A percentile compares a stretch with the other conserved stretches of the same genome.
Conservation (phyloP, 1,139 yeast genomes). For the Candida glucosophila region DNA sequence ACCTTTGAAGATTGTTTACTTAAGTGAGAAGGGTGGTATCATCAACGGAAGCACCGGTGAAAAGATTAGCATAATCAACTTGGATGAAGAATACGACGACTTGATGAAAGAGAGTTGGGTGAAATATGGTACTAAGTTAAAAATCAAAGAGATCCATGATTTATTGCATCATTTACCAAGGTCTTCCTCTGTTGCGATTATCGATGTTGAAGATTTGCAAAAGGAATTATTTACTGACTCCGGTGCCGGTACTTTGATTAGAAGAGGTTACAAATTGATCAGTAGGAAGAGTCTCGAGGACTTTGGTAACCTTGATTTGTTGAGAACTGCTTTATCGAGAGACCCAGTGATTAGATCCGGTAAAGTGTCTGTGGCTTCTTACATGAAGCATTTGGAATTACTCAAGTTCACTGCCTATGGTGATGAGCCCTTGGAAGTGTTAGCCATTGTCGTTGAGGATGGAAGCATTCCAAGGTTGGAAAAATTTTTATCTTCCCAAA, state of each 20-base stretch:
- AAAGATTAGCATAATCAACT: conserved; percentile 79
- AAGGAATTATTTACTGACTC: conserved; percentile 96
- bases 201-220: conserved; percentile 89
- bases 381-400: conserved; percentile 62
- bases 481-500: conserved; percentile 77
- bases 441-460: conserved; percentile 65
- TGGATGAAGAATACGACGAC: conserved; percentile 92
- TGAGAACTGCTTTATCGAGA: conserved; percentile 68
- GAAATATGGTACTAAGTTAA: conserved; percentile 94
- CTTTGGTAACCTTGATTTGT: conserved; percentile 67
- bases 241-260: conserved; percentile 97
- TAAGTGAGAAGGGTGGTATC: conserved; percentile 96
- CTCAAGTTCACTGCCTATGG: conserved; percentile 72
- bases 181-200: conserved; percentile 95
- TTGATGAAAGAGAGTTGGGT: conserved; percentile 95
- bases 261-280: conserved; percentile 89
- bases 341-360: conserved; percentile 71
- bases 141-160: conserved; percentile 93
- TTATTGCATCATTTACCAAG: conserved; percentile 89
- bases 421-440: conserved; percentile 91
- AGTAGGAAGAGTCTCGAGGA: conserved; percentile 62
- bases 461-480: conserved; percentile 63
- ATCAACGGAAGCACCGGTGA: conserved; percentile 89
- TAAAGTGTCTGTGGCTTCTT: conserved; percentile 70
- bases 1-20: conserved; percentile 91